Base-by-base conservation (phyloP, 495 filamentous ascomycete species). In the Penicillium desertorum region DNA sequence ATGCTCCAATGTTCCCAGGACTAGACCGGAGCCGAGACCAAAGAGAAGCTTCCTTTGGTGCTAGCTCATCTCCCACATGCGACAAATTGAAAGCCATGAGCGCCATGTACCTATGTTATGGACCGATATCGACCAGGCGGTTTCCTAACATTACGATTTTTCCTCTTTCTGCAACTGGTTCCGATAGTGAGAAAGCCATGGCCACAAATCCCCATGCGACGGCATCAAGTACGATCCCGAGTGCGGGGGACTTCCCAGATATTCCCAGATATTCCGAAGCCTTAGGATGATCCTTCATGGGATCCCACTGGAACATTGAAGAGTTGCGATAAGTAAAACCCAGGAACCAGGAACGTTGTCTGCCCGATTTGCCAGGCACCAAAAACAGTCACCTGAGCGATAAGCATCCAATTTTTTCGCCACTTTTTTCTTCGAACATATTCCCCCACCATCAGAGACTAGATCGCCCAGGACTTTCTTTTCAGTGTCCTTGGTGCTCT, bases 311-410 rank as follows among this genome's bases (percentile, higher is more conserved):
- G 4, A 43, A 25, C 23, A 25, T 25, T 25, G 23, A 6, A 14
- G 17, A 41, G 5, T 30, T 34, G 29, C 37, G 46, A 56, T 50
- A 20, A 53, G 58, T 55, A 46, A 41, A 54, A 27, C 45, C 37
- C 50, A 58, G 22, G 22, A 23, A 58, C 14, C 34, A 29, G 57
- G 41, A 12, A 12, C 16, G 30, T 17, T 46, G 25, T 22, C 6
- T 58, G 66, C 61, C 63, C 59, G 56, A 68, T 68, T 46, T 51
- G 34, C 56, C 50, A 66, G 61, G 61, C 65, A 52, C 30, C 20
- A 27, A 20, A 34, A 25, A 30, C 23, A 22, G 58, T 66, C 65
- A 68, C 65, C 60, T 68, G 65, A 68, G 60, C 42, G 65, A 68
- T 68, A 65, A 65, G 60, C 58, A 54, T 45, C 39, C 30, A 23